Evolutionary conservation across 495 filamentous ascomycete genomes (phyloP).

Genomic region (Cairneyella variabilis): DNA sequence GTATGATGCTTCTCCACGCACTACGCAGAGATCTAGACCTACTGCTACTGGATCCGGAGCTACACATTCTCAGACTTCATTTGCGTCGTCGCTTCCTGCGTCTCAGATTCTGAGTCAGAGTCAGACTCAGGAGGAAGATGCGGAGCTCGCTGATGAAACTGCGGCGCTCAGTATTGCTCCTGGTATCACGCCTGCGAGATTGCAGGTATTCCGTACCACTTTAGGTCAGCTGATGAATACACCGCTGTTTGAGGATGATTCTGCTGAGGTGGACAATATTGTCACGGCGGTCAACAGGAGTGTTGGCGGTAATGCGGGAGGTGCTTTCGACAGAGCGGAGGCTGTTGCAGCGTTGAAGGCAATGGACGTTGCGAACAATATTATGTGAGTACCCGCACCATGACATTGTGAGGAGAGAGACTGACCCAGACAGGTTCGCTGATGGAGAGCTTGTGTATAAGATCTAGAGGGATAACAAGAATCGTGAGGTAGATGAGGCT

Average conservation of each 20-base stretch:
- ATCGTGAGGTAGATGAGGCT: too few species aligned
- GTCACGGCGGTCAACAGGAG: slow-evolving; percentile 75
- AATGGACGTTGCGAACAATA: slow-evolving; percentile 80
- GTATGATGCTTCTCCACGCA: slow-evolving; percentile 52
- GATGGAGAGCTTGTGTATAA: slow-evolving; percentile 49
- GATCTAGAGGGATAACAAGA: slow-evolving; percentile 34
- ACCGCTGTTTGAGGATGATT: slow-evolving; percentile 74
- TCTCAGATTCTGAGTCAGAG: slow-evolving; percentile 53
- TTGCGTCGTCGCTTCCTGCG: slow-evolving; percentile 64
- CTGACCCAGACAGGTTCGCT: slow-evolving; percentile 25
- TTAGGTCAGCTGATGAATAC: slow-evolving; percentile 79
- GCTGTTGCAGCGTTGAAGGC: slow-evolving; percentile 69
- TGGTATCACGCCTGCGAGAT: slow-evolving; percentile 53
- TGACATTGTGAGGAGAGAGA: not conserved
- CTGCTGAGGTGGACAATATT: slow-evolving; percentile 68
- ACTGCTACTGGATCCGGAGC: slow-evolving; percentile 27
- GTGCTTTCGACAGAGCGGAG: slow-evolving; percentile 65
- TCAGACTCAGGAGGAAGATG: slow-evolving; percentile 32
- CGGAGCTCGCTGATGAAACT: slow-evolving; percentile 14
- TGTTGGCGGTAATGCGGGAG: slow-evolving; percentile 45
- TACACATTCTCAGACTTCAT: slow-evolving; percentile 56
- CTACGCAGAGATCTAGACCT: slow-evolving; percentile 37
- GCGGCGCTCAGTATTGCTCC: slow-evolving; percentile 21
- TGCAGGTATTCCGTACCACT: slow-evolving; percentile 70
- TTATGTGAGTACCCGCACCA: slow-evolving; percentile 71